Evolutionary conservation across 2,329 filamentous ascomycete species (phyloP).

Genomic region (Stachybotrys echinatus): DNA sequence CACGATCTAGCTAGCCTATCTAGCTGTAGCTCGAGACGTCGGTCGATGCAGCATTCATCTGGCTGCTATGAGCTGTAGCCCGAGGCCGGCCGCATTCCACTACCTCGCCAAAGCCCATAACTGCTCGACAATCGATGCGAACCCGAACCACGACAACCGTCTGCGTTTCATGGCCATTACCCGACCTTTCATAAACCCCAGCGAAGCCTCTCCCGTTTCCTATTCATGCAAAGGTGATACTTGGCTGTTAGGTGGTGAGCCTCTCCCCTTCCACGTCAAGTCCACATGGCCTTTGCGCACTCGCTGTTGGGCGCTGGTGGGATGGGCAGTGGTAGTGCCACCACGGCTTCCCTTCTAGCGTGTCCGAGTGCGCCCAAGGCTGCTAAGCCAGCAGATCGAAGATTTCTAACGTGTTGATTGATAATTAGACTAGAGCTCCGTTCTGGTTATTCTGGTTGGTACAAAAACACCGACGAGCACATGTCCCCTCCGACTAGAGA

Average conservation of each 20-base stretch:
- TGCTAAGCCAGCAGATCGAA: too few relatives aligned
- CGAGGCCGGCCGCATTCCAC: neutral
- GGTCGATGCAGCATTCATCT: too few relatives aligned
- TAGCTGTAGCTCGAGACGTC: neutral
- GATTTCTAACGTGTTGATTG: neutral
- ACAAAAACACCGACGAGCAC: conserved; percentile 27
- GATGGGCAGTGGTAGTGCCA: too few relatives aligned
- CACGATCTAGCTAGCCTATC: neutral
- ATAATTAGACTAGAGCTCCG: too few relatives aligned
- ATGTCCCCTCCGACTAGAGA: conserved; percentile 59
- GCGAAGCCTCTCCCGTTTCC: neutral
- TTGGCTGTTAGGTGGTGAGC: neutral
- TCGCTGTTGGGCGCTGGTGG: too few relatives aligned
- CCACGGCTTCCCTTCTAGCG: too few relatives aligned
- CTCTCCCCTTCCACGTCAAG: too few relatives aligned
- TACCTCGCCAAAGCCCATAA: too few relatives aligned
- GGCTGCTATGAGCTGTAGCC: neutral
- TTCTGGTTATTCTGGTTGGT: too few relatives aligned
- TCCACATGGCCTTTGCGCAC: too few relatives aligned
- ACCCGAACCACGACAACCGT: neutral
- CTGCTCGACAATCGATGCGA: too few relatives aligned
- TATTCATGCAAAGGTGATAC: neutral
- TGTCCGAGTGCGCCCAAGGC: too few relatives aligned
- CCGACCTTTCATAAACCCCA: neutral
- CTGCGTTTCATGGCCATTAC: neutral